phyloP scores from a whole-genome alignment of 2,329 filamentous ascomycete species.

The Gaeumannomyces sp. region DNA sequence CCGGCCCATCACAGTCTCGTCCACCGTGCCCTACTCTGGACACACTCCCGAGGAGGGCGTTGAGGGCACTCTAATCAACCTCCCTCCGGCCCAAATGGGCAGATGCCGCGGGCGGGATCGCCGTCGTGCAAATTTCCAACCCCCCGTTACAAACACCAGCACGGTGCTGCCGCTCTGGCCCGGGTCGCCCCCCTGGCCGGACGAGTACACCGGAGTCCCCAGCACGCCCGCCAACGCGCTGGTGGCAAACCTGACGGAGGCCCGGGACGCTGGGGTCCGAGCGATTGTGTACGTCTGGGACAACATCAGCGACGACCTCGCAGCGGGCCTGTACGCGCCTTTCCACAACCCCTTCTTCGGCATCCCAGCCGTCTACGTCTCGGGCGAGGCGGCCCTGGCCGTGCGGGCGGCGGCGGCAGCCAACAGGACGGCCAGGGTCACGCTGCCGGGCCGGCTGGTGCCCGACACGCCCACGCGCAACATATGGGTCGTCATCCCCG shows the following conservation, averaged over 20 bases:
- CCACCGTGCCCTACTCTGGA: constrained; percentile 1
- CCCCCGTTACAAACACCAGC: not conserved
- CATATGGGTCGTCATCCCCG: constrained; percentile 6
- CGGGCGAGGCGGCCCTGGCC: not conserved
- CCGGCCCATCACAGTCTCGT: constrained; percentile 1
- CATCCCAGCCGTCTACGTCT: constrained; percentile 4
- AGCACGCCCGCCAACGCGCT: not conserved
- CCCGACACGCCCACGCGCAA: constrained; percentile 2
- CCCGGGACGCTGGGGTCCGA: constrained; percentile 1
- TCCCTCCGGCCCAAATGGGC: constrained; percentile 3
- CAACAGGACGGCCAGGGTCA: not conserved
- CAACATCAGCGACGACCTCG: constrained; percentile 2
- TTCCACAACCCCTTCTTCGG: constrained; percentile 3
- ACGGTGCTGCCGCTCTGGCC: constrained; percentile 3
- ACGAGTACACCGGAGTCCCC: constrained; percentile 1
- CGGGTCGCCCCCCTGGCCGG: not conserved
- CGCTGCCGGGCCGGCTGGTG: not conserved
- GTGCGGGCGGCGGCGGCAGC: not conserved
- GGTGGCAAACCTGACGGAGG: not conserved
- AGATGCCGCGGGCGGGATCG: not conserved
- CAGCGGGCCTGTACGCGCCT: constrained; percentile 6
- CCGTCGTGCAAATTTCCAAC: constrained; percentile 6
- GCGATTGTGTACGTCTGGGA: constrained; percentile 9
- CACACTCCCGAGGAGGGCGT: not conserved
- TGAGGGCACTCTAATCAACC: not conserved